Evolutionary conservation across 2,329 filamentous ascomycete species (phyloP), one percentile per base, ranked within the genome.

Genomic region (Cryphonectria radicalis): DNA sequence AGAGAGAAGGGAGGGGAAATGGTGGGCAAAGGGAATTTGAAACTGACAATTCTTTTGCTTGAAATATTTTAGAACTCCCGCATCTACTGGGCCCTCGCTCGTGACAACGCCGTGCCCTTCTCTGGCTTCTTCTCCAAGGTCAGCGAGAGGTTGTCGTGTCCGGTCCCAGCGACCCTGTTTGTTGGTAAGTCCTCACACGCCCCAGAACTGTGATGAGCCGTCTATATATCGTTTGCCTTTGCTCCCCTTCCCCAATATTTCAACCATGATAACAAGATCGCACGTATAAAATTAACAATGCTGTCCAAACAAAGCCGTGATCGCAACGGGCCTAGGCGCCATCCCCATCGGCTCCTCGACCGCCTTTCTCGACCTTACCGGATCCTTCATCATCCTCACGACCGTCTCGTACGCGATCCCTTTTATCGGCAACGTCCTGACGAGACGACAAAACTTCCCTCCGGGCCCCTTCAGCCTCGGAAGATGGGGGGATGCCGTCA

Each of bases 31-130:
- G 37, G 10, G 10, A 40, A 13, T 13, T 35, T 35, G 4, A 11
- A 55, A n/a, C 22, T 25, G 42, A 66, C 46, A 6, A 42, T 0
- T 5, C 50, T 66, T 17, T 66, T 17, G 28, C 7, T 3, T 13
- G 19, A 19, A 32, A 28, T 50, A 50, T 50, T 10, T 11, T n/a
- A 74, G 74, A 75, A 74, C 72, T 76, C 77, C 55, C 76, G 77
- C 25, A 79, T 83, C 46, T 86, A 84, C 78, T 88, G 86, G 86
- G 82, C 84, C 0, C 79, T 88, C 25, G 87, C 88, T 53, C 86
- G 89, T 43, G 89, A 91, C 77, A 85, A 87, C 55, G 89, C 89
- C 2, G 89, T 89, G 3, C 89, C 89, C 0, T 87, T 89, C 76
- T 82, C 85, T 1, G 70, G 76, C 14, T 81, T 87, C 78, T 86